Evolutionary conservation across 169 alveolate species (phyloP).

Genomic region (Sarcocystis neurona): DNA sequence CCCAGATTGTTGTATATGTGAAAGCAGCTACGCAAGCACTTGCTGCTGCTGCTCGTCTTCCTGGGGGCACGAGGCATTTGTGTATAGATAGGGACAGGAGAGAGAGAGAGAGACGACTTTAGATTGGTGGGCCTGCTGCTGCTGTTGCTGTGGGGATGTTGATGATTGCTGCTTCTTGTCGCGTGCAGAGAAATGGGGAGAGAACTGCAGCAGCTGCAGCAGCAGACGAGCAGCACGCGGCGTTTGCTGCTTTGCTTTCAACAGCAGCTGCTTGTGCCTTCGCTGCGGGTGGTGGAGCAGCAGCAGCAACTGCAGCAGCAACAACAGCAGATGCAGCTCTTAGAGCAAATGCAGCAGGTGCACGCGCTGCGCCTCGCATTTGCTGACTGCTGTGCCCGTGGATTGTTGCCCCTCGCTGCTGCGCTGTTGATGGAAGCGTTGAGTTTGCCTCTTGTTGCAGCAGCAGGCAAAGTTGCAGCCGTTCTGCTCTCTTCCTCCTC

Average conservation of each 20-base stretch:
- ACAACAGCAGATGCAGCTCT: neutral
- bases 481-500: too few species aligned
- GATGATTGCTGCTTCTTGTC: too few species aligned
- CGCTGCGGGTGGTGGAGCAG: slow-evolving; percentile 3
- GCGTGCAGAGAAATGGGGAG: neutral
- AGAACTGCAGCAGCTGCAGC: neutral
- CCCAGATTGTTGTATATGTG: too few species aligned
- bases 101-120: too few species aligned
- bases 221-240: neutral
- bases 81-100: too few species aligned
- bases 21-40: too few species aligned
- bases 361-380: neutral
- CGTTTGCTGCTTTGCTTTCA: neutral
- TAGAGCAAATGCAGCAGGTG: neutral
- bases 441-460: neutral
- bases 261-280: slow-evolving; percentile 19
- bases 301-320: slow-evolving; percentile 1
- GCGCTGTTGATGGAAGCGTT: neutral
- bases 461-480: neutral
- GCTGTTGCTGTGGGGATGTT: too few species aligned
- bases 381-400: neutral
- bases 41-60: too few species aligned
- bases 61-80: too few species aligned
- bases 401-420: neutral
- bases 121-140: too few species aligned